These are phyloP conservation scores for Erythrobasidium hasegawianum DNA, from an alignment of 1,284 basidiomycete species.

Conservation along the genomic window DNA sequence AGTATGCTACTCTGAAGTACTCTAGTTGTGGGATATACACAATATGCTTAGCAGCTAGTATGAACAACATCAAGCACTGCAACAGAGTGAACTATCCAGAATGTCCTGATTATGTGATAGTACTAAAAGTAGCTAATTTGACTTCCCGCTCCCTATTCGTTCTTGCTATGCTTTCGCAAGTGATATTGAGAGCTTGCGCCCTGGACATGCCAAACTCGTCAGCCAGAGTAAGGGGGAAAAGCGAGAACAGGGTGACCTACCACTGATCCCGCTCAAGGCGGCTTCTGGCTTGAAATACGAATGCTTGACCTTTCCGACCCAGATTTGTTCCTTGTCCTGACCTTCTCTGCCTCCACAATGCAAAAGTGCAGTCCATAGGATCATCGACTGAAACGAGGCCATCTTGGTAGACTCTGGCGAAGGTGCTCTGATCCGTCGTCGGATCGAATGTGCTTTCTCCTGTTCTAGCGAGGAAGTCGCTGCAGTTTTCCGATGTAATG, in stretches of 20 bases:
- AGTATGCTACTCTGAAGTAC: too few species aligned
- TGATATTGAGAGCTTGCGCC: conserved; percentile 41
- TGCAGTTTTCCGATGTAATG: conserved; percentile 39
- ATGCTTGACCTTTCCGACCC: conserved; percentile 14
- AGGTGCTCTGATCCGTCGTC: conserved; percentile 33
- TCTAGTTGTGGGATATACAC: not conserved
- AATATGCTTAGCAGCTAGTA: not conserved
- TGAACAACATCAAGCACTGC: too few species aligned
- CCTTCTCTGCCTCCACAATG: conserved; percentile 35
- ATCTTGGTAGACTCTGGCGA: conserved; percentile 42
- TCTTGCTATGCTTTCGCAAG: conserved; percentile 36
- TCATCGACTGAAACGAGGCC: conserved; percentile 40
- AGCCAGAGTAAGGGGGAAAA: not conserved
- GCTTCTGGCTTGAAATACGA: conserved; percentile 40
- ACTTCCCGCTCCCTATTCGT: conserved; percentile 38
- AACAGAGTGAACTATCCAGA: too few species aligned
- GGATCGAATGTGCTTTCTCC: conserved; percentile 34
- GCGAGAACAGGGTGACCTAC: not conserved
- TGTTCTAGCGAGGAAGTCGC: conserved; percentile 18
- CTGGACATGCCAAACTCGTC: conserved; percentile 6
- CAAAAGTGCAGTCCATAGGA: conserved; percentile 42
- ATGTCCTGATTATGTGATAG: conserved; percentile 18
- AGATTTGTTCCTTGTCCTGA: conserved; percentile 28
- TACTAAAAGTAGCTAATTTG: conserved; percentile 37
- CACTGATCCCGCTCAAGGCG: conserved; percentile 35